phyloP scores from a whole-genome alignment of 164 flowering plant species.

The grape (Vitis vinifera) region DNA sequence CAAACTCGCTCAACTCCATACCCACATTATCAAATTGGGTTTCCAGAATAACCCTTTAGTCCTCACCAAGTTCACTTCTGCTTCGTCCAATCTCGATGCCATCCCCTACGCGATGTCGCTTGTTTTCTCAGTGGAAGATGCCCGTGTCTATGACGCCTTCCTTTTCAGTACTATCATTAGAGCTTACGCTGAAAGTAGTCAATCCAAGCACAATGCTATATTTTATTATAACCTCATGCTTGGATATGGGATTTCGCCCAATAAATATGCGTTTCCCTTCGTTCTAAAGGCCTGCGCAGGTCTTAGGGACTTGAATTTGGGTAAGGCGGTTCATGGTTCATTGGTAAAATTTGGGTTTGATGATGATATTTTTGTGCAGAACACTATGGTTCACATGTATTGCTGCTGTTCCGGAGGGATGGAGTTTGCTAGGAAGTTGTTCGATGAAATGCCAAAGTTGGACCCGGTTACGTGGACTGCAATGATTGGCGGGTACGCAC shows the following conservation, averaged over 20 bases:
- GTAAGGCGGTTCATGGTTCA: slow-evolving; percentile 47
- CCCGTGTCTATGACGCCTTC: slow-evolving; percentile 38
- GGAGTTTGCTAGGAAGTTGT: slow-evolving; percentile 34
- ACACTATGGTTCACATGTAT: slow-evolving; percentile 55
- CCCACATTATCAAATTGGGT: slow-evolving; percentile 44
- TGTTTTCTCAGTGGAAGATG: slow-evolving; percentile 28
- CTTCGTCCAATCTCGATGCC: slow-evolving; percentile 30
- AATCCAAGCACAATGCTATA: slow-evolving; percentile 27
- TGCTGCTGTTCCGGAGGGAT: slow-evolving; percentile 36
- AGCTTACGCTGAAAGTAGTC: slow-evolving; percentile 35
- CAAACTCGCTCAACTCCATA: slow-evolving; percentile 41
- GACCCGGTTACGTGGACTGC: slow-evolving; percentile 55
- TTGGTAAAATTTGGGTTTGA: slow-evolving; percentile 44
- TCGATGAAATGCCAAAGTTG: slow-evolving; percentile 40
- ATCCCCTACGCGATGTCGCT: slow-evolving; percentile 36
- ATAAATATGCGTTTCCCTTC: slow-evolving; percentile 54
- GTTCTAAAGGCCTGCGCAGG: slow-evolving; percentile 61
- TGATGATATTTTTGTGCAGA: slow-evolving; percentile 44
- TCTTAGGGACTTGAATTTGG: slow-evolving; percentile 32
- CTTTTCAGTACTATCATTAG: slow-evolving; percentile 49
- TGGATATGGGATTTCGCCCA: slow-evolving; percentile 28
- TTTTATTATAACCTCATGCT: slow-evolving; percentile 36
- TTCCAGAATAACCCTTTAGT: slow-evolving; percentile 44
- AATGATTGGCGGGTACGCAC: slow-evolving; percentile 52
- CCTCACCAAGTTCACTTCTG: slow-evolving; percentile 50